Evolutionary conservation across 805 yeast species (phyloP).

Genomic region (Sungouiozyma ichnusensis): DNA sequence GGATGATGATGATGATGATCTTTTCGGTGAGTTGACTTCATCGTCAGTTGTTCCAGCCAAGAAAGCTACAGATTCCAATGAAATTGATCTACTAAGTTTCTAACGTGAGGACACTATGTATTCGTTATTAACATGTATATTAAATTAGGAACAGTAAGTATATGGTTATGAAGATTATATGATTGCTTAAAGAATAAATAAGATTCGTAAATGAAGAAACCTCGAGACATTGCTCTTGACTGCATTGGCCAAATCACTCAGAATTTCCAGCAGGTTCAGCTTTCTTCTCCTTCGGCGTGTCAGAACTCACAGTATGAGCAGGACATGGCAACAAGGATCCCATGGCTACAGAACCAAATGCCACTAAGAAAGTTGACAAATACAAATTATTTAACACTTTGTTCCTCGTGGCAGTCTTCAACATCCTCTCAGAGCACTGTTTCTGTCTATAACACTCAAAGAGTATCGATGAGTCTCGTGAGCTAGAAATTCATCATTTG

Average conservation of each 20-base stretch:
- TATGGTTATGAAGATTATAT: too few relatives aligned
- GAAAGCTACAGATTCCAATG: slow-evolving; percentile 8
- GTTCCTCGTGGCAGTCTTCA: slow-evolving; percentile 46
- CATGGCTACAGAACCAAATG: slow-evolving; percentile 37
- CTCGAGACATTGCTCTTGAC: neutral
- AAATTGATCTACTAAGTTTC: slow-evolving; percentile 25
- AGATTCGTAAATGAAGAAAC: too few relatives aligned
- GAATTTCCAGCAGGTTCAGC: neutral
- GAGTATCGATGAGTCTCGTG: neutral
- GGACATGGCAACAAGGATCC: slow-evolving; percentile 37
- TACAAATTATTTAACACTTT: slow-evolving; percentile 43
- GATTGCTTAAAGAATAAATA: neutral
- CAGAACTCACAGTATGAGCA: slow-evolving; percentile 34
- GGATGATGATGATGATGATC: slow-evolving; percentile 23
- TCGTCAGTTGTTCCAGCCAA: slow-evolving; percentile 4
- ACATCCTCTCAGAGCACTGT: slow-evolving; percentile 7
- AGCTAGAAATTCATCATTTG: too few relatives aligned
- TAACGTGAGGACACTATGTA: too few relatives aligned
- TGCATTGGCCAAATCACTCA: neutral
- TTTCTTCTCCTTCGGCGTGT: slow-evolving; percentile 13
- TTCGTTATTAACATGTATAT: neutral
- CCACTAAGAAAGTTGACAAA: slow-evolving; percentile 52
- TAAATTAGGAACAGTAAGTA: too few relatives aligned
- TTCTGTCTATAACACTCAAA: too few relatives aligned
- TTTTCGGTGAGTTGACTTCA: slow-evolving; percentile 27